Conservation (phyloP, 2,329 filamentous ascomycete species). For the Alternaria burnsii region DNA sequence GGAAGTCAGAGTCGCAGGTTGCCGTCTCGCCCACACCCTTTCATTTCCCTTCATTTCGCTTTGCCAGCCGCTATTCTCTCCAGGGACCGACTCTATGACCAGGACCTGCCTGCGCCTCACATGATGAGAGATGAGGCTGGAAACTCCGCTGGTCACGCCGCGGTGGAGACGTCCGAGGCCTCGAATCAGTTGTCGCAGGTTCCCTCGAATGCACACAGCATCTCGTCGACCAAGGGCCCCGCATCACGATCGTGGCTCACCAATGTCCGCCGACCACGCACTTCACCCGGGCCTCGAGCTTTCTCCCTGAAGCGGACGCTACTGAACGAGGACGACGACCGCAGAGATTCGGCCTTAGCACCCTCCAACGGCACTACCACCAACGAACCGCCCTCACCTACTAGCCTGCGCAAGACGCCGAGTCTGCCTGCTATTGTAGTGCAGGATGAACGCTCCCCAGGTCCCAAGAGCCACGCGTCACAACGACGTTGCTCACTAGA, state of each 20-base stretch:
- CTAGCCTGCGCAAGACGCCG: conserved; percentile 49
- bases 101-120: conserved; percentile 31
- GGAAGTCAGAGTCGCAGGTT: conserved; percentile 24
- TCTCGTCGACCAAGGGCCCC: conserved; percentile 25
- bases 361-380: conserved; percentile 46
- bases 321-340: conserved; percentile 44
- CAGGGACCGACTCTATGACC: conserved; percentile 39
- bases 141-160: conserved; percentile 31
- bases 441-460: conserved; percentile 48
- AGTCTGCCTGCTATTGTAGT: conserved; percentile 57
- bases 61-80: conserved; percentile 36
- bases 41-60: conserved; percentile 48
- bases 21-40: conserved; percentile 28
- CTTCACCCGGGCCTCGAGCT: conserved; percentile 47
- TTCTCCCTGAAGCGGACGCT: conserved; percentile 43
- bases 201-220: conserved; percentile 24
- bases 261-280: conserved; percentile 48
- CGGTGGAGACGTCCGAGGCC: conserved; percentile 22
- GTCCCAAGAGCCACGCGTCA: conserved; percentile 9
- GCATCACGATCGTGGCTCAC: conserved; percentile 49
- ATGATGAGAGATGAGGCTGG: conserved; percentile 46
- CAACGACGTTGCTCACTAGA: conserved; percentile 20
- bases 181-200: conserved; percentile 18
- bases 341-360: conserved; percentile 53
- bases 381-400: conserved; percentile 41